Evolutionary conservation across 257 asterid genomes (phyloP).

Genomic region (Cruciata laevipes): DNA sequence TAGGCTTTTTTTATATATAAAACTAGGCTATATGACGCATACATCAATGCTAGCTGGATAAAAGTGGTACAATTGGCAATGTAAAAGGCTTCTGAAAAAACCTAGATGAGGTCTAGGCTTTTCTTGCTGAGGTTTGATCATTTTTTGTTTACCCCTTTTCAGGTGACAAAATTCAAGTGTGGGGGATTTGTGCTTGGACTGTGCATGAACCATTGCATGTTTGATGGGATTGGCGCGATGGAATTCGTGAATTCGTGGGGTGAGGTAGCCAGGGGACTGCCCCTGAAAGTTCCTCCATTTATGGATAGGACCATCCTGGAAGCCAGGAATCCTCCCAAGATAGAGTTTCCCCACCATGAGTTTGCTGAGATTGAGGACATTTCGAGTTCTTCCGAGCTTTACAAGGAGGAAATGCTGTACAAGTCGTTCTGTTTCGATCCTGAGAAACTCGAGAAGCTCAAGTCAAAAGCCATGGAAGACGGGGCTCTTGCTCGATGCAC

Average conservation of each 20-base stretch:
- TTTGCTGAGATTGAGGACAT: slow-evolving; percentile 63
- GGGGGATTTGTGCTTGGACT: slow-evolving; percentile 86
- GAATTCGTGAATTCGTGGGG: slow-evolving; percentile 86
- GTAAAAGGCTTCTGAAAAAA: no score
- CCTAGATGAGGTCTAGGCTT: not conserved
- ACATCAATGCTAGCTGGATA: no score
- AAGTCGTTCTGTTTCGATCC: slow-evolving; percentile 61
- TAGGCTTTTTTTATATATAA: not conserved
- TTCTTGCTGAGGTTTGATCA: not conserved
- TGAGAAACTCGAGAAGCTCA: slow-evolving; percentile 55
- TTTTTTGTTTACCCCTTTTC: not conserved
- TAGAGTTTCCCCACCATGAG: slow-evolving; percentile 67
- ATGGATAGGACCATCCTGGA: slow-evolving; percentile 65
- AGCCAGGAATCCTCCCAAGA: slow-evolving; percentile 58
- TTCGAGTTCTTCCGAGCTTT: slow-evolving; percentile 47
- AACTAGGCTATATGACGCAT: no score
- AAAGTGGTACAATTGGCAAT: no score
- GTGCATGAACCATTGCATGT: slow-evolving; percentile 90
- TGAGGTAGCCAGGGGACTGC: slow-evolving; percentile 57
- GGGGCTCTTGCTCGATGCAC: slow-evolving; percentile 50
- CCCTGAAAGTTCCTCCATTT: slow-evolving; percentile 52
- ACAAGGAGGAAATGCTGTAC: slow-evolving; percentile 61
- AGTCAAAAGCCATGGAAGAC: slow-evolving; percentile 43
- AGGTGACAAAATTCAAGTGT: slow-evolving; percentile 87
- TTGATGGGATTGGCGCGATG: slow-evolving; percentile 90